Conservation (phyloP, 805 yeast species). For the Ogataea nitratoaversa region DNA sequence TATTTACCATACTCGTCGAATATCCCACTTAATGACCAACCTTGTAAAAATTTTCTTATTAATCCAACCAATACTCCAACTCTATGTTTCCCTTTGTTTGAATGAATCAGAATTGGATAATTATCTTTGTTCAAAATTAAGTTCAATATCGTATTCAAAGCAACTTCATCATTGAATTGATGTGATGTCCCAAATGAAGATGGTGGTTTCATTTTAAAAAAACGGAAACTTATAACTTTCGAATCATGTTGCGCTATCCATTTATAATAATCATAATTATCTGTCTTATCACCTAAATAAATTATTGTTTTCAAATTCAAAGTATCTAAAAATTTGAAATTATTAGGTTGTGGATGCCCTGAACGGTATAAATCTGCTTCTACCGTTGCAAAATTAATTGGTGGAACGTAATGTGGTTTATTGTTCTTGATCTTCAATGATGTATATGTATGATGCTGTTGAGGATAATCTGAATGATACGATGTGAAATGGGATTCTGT, state of each 20-base stretch:
- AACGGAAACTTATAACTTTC: slow-evolving; percentile 51
- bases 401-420: slow-evolving; percentile 63
- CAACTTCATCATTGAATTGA: slow-evolving; percentile 51
- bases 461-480: background rate
- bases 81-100: slow-evolving; percentile 96
- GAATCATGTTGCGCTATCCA: slow-evolving; percentile 49
- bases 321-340: slow-evolving; percentile 72
- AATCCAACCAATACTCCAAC: slow-evolving; percentile 93
- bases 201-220: slow-evolving; percentile 62
- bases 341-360: slow-evolving; percentile 89
- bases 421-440: slow-evolving; percentile 29
- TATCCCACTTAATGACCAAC: slow-evolving; percentile 90
- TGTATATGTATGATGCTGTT: slow-evolving; percentile 20
- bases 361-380: slow-evolving; percentile 85
- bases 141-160: slow-evolving; percentile 53
- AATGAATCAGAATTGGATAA: slow-evolving; percentile 85
- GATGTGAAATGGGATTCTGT: no score
- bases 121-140: slow-evolving; percentile 59
- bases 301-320: slow-evolving; percentile 74
- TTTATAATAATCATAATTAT: slow-evolving; percentile 55
- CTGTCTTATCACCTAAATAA: slow-evolving; percentile 75
- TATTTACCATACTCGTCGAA: slow-evolving; percentile 92
- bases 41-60: slow-evolving; percentile 79
- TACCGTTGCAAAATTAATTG: slow-evolving; percentile 84
- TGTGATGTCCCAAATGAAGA: slow-evolving; percentile 51